phyloP scores from a whole-genome alignment of 805 yeast genomes.

The Metschnikowia bowlesiae region DNA sequence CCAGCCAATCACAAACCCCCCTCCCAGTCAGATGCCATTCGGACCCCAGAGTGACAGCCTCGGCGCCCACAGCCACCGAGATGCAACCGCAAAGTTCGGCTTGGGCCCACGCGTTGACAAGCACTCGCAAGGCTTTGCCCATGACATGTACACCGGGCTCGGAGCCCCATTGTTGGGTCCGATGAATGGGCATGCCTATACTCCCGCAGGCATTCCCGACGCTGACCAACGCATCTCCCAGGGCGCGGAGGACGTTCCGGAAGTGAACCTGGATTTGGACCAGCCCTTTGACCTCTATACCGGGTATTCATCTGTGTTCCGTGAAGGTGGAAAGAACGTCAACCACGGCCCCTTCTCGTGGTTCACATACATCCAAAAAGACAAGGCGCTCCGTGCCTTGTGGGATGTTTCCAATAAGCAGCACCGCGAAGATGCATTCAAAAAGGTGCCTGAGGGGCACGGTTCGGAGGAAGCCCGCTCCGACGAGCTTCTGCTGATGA shows the following conservation, averaged over 20 bases:
- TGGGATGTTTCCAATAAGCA: constrained; percentile 8
- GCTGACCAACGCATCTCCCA: background rate
- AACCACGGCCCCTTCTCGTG: constrained; percentile 53
- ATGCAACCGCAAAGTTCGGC: background rate
- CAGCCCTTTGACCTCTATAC: constrained; percentile 40
- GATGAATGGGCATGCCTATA: background rate
- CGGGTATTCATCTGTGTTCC: constrained; percentile 40
- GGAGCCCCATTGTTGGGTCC: background rate
- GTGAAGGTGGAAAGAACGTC: constrained; percentile 31
- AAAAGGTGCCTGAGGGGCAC: background rate
- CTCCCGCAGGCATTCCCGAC: background rate
- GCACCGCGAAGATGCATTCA: background rate
- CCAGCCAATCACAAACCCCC: background rate
- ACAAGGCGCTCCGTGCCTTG: constrained; percentile 23
- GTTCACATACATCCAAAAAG: constrained; percentile 45
- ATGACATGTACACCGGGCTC: background rate
- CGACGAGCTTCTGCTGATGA: background rate
- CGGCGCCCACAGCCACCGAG: background rate
- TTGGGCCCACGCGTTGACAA: background rate
- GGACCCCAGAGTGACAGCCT: background rate
- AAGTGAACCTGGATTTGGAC: constrained; percentile 11
- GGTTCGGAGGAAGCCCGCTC: background rate
- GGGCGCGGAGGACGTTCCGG: background rate
- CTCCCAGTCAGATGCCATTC: background rate
- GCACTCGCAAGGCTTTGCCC: background rate